Conservation (phyloP, 1,284 basidiomycete genomes). For the Peniophora sp. region DNA sequence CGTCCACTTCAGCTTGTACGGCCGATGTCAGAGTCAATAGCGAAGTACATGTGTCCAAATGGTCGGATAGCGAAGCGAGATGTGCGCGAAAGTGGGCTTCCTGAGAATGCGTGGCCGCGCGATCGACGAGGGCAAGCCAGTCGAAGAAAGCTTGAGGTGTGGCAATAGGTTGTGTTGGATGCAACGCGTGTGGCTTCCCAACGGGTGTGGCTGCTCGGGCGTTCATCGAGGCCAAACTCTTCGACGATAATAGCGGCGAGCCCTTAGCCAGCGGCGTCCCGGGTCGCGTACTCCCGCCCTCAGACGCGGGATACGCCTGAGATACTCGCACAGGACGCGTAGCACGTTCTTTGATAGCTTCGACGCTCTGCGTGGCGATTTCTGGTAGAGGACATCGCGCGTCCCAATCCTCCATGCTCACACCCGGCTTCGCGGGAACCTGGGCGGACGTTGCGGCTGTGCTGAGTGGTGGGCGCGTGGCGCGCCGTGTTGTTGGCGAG, state of each 20-base stretch:
- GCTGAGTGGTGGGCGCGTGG: background rate
- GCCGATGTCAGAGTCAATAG: constrained; percentile 64
- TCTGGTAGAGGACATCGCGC: constrained; percentile 69
- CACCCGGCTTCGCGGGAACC: constrained; percentile 24
- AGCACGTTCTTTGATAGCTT: constrained; percentile 52
- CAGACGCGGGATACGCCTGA: constrained; percentile 32
- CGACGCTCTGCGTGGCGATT: constrained; percentile 60
- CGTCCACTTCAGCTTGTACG: constrained; percentile 65
- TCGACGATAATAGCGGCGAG: constrained; percentile 23
- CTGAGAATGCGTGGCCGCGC: constrained; percentile 83
- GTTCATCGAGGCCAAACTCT: constrained; percentile 34
- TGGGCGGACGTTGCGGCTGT: background rate
- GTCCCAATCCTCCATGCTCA: constrained; percentile 87
- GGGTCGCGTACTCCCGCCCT: constrained; percentile 1
- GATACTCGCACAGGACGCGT: constrained; percentile 54
- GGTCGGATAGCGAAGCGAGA: constrained; percentile 63
- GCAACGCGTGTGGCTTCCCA: constrained; percentile 43
- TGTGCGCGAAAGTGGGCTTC: constrained; percentile 86
- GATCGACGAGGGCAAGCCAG: constrained; percentile 84
- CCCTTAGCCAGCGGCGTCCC: constrained; percentile 22
- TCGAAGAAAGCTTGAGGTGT: constrained; percentile 93
- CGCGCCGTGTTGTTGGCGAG: no score
- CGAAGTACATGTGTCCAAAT: constrained; percentile 69
- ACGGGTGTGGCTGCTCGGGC: constrained; percentile 16
- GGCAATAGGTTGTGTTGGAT: constrained; percentile 66